Base-by-base conservation (phyloP, 78 protist genomes). In the Trichosphaerium sp. region DNA sequence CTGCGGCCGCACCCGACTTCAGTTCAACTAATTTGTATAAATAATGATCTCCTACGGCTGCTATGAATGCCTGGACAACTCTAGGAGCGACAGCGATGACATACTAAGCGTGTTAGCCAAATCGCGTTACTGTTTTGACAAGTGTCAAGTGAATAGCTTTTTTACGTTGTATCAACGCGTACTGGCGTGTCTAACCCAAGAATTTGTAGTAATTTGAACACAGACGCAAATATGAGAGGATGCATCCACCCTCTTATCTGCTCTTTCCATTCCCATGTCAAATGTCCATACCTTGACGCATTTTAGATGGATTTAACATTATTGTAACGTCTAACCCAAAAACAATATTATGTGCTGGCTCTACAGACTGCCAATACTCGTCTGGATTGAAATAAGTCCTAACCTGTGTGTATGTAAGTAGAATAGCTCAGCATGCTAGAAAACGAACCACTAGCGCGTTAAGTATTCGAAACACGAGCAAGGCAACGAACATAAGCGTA, bases 211-310 rank as follows among this genome's bases (percentile, higher is more conserved):
- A 70, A 3, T n/a, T 73, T 43, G 65, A 38, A 81, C 14, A 68
- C 11, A 0, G 44, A 26, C 21, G 77, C 73, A 40, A 74, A 69
- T 23, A 75, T 1, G 28, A 66, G 25, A 1, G 92, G 92, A 66
- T 82, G 83, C 21, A 67, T 1, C 59, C 23, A 87, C 25, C 84
- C 54, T 32, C 92, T 44, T 31, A 87, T 66, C 67, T 61, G 80
- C 25, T 29, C 83, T 0, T 37, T 7, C 92, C 92, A 87, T 42
- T 87, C 92, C 92, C 92, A 87, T 4, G 92, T 75, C 35, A 76
- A 38, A 43, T 80, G 31, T 31, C 92, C 92, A 40, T 72, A 65
- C 23, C 51, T 47, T 21, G 51, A n/a, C 21, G 51, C 32, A 21
- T 21, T 21, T 21, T 21, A 47, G 21, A 47, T 47, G 25, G 21